Conservation (phyloP, 805 yeast species). For the Cyberlindnera japonica region DNA sequence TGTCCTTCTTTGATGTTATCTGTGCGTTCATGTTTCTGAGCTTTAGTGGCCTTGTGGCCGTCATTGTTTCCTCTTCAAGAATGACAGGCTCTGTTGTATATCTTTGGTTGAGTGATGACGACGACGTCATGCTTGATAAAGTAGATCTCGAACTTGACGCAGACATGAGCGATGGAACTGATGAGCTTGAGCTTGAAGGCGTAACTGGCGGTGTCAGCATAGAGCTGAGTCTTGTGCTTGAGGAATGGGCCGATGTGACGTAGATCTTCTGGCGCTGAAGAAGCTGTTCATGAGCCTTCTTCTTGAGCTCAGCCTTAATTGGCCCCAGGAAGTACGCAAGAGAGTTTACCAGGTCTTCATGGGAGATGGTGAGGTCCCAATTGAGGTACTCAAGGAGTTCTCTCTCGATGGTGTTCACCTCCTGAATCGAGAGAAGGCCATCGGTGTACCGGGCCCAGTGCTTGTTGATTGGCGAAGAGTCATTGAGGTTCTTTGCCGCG, state of each 20-base stretch:
- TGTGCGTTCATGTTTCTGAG: constrained; percentile 21
- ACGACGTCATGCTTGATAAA: constrained; percentile 25
- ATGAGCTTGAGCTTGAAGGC: constrained; percentile 24
- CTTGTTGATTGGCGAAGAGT: constrained; percentile 90
- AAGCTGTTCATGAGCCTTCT: constrained; percentile 25
- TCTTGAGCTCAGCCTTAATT: constrained; percentile 46
- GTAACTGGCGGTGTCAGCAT: constrained; percentile 18
- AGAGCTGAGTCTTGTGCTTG: constrained; percentile 15
- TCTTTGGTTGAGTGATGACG: constrained; percentile 18
- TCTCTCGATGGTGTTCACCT: constrained; percentile 87
- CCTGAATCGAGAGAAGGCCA: constrained; percentile 71
- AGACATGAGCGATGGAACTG: constrained; percentile 39
- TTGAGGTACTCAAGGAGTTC: constrained; percentile 78
- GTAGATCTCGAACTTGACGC: constrained; percentile 39
- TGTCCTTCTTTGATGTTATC: constrained; percentile 9
- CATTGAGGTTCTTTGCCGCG: constrained; percentile 91
- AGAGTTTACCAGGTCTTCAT: constrained; percentile 64
- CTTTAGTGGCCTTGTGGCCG: constrained; percentile 21
- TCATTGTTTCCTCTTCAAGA: constrained; percentile 8
- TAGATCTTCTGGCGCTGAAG: constrained; percentile 25
- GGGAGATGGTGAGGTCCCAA: constrained; percentile 76
- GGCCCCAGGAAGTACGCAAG: constrained; percentile 74
- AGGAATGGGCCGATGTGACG: constrained; percentile 18
- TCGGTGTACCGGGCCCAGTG: constrained; percentile 95
- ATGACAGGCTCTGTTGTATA: constrained; percentile 10